Base-by-base conservation (phyloP, 768 basidiomycete species). In the Calvatia gigantea region DNA sequence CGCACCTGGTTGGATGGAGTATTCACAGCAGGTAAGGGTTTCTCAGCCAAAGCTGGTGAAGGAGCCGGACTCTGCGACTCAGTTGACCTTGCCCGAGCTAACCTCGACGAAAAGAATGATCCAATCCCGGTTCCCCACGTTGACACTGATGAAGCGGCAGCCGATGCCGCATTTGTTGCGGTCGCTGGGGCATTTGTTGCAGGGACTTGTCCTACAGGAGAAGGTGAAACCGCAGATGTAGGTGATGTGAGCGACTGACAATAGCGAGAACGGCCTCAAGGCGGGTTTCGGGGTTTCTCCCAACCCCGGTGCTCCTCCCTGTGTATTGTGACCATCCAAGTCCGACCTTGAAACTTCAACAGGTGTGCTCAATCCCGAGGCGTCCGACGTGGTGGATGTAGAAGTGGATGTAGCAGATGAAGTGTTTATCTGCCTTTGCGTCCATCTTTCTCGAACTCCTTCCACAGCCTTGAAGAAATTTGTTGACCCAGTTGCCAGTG, bases 391-490 rank as follows among this genome's bases (percentile, higher is more conserved):
- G 23, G 65, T 65, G 21, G 59, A 61, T 37, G 53, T 61, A 33
- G 39, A 52, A 8, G 61, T 45, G 17, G 69, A 61, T 8, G 64
- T 48, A 8, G 68, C 48, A 27, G 52, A 56, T 3, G 64, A 56
- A 9, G 62, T 60, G 51, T 47, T 62, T 49, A 45, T 56, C 39
- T 51, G 44, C 54, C 71, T 70, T 47, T 73, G 70, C 1, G 71
- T 65, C 86, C 88, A 90, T 32, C 89, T 77, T 28, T 83, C 93
- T 33, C 85, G 80, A 9, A 96, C 90, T 35, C 92, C 92, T 64
- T 94, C 92, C 6, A 97, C 86, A 0, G 94, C 94, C 62, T 89
- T 93, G 73, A 95, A 86, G 61, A 97, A 85, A 60, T 81, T 86
- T 14, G 87, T 80, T 2, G 92, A 90, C 23, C 93, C 87, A 6